A percentile compares a stretch with the other conserved stretches of the same genome.
Evolutionary conservation across 1,284 basidiomycete genomes (phyloP).

Genomic region (Coriolopsis trogii): DNA sequence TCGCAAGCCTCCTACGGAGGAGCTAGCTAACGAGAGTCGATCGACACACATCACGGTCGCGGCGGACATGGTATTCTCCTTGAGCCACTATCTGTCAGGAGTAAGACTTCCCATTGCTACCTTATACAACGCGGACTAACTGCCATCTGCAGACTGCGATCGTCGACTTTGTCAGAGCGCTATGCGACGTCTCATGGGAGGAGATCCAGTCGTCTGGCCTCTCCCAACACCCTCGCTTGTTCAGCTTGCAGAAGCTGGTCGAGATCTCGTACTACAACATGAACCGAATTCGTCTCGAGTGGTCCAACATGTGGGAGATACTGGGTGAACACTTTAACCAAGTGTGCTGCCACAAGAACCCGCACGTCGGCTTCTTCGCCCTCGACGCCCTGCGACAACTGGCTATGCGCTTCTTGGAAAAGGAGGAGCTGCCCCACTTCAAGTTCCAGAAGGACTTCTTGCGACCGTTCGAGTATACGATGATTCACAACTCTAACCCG

Average conservation of each 20-base stretch:
- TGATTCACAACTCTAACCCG: conserved; percentile 94
- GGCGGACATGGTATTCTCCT: conserved; percentile 98
- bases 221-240: conserved; percentile 91
- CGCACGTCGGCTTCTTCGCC: conserved; percentile 96
- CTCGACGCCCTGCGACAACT: conserved; percentile 97
- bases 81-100: conserved; percentile 92
- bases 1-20: conserved; percentile 83
- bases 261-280: conserved; percentile 99
- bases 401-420: conserved; percentile 98
- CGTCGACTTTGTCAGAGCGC: conserved; percentile 95
- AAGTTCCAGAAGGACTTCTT: conserved; percentile 99
- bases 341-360: conserved; percentile 99
- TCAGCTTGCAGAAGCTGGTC: conserved; percentile 98
- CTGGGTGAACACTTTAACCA: conserved; percentile 99
- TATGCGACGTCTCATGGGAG: conserved; percentile 98
- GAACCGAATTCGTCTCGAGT: conserved; percentile 97
- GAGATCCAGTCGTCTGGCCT: conserved; percentile 98
- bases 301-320: conserved; percentile 98
- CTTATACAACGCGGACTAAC: conserved; percentile 10
- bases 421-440: conserved; percentile 98
- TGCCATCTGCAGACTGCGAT: conserved; percentile 78
- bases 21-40: conserved; percentile 94
- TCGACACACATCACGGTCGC: conserved; percentile 99
- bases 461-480: conserved; percentile 97
- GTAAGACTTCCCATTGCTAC: conserved; percentile 49